These are phyloP conservation scores for Cornus controversa DNA, from an alignment of 148 eudicot species.

Conservation along the genomic window DNA sequence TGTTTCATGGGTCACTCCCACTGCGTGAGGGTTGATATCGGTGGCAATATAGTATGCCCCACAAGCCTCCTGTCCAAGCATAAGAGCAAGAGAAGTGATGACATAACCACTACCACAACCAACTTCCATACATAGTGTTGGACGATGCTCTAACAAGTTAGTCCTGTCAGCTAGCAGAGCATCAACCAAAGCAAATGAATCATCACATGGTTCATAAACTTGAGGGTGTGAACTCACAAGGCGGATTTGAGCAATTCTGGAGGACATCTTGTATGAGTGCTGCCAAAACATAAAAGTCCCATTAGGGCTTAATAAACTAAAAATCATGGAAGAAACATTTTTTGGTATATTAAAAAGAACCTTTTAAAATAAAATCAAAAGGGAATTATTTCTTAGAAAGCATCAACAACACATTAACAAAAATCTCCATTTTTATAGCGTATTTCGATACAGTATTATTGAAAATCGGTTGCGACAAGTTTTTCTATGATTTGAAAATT, in stretches of 20 bases:
- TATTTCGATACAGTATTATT: too few relatives aligned
- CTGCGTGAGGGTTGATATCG: constrained; percentile 77
- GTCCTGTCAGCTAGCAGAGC: constrained; percentile 78
- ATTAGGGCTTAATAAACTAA: too few relatives aligned
- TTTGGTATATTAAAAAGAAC: too few relatives aligned
- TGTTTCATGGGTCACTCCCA: constrained; percentile 58
- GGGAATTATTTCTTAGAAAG: too few relatives aligned
- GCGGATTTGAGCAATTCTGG: constrained; percentile 65
- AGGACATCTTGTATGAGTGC: constrained; percentile 32
- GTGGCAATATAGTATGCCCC: constrained; percentile 71
- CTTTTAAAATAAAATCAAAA: too few relatives aligned
- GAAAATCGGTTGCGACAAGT: neutral
- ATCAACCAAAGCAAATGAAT: constrained; percentile 87
- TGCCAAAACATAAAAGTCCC: constrained; percentile 1
- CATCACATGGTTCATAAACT: constrained; percentile 96
- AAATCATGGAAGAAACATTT: too few relatives aligned
- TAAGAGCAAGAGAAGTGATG: constrained; percentile 79
- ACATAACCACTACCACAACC: constrained; percentile 97
- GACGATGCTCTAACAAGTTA: constrained; percentile 58
- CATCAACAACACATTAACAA: too few relatives aligned
- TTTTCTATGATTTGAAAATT: too few relatives aligned
- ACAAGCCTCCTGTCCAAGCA: constrained; percentile 48
- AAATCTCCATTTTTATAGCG: neutral
- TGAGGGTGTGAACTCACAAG: constrained; percentile 83
- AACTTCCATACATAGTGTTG: constrained; percentile 78